Evolutionary conservation across 495 filamentous ascomycete genomes (phyloP).

Genomic region (Acidomyces sp.): DNA sequence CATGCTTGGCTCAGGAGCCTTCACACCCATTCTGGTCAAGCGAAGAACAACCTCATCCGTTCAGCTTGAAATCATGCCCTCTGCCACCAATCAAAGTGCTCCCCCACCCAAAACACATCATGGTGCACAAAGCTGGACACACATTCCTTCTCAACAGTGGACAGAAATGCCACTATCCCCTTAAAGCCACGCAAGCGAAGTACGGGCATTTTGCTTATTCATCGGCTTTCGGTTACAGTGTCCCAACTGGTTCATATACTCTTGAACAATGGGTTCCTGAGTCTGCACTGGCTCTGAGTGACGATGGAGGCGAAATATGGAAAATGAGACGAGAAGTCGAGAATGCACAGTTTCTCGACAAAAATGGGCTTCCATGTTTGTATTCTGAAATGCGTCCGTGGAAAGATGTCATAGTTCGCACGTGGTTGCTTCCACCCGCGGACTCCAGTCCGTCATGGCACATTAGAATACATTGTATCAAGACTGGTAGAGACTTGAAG

Average conservation of each 20-base stretch:
- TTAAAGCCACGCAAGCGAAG: conserved; percentile 68
- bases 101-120: conserved; percentile 57
- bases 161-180: conserved; percentile 64
- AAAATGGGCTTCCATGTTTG: conserved; percentile 40
- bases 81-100: conserved; percentile 44
- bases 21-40: conserved; percentile 65
- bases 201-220: conserved; percentile 71
- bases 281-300: conserved; percentile 59
- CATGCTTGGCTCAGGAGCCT: conserved; percentile 51
- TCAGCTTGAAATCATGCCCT: conserved; percentile 19
- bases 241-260: conserved; percentile 60
- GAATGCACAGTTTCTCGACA: conserved; percentile 43
- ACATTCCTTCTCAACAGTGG: conserved; percentile 62
- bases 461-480: conserved; percentile 49
- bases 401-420: conserved; percentile 49
- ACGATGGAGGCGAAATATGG: conserved; percentile 69
- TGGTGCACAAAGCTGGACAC: conserved; percentile 45
- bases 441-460: conserved; percentile 50
- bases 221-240: conserved; percentile 60
- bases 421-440: conserved; percentile 48
- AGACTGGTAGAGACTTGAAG: conserved; percentile 44
- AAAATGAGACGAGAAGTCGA: conserved; percentile 51
- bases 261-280: conserved; percentile 65
- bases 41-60: conserved; percentile 47
- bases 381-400: conserved; percentile 56